Evolutionary conservation across 805 yeast genomes (phyloP).

Genomic region (Limtongozyma cylindracea): DNA sequence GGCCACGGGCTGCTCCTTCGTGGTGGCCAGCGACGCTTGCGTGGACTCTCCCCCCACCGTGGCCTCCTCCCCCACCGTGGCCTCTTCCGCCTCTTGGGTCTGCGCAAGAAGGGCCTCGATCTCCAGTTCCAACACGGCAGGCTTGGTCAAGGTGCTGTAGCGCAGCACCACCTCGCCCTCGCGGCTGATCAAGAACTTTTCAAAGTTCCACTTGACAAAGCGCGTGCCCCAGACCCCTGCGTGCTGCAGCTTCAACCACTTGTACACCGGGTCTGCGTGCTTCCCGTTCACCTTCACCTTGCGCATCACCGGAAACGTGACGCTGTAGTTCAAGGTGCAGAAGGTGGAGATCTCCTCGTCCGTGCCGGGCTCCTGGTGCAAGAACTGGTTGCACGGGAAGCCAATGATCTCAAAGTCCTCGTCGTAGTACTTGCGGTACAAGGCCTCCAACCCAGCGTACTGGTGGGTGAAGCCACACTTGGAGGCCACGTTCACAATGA

Average conservation of each 20-base stretch:
- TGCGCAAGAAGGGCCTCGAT: no score
- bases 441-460: neutral
- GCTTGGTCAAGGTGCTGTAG: no score
- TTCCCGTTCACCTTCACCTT: constrained; percentile 13
- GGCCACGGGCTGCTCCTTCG: no score
- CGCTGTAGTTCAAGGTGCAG: constrained; percentile 6
- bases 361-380: constrained; percentile 49
- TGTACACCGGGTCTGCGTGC: constrained; percentile 7
- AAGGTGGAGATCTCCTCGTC: constrained; percentile 9
- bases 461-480: constrained; percentile 3
- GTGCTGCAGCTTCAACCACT: constrained; percentile 6
- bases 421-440: constrained; percentile 10
- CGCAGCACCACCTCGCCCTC: constrained; percentile 34
- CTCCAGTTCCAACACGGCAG: no score
- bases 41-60: no score
- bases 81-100: no score
- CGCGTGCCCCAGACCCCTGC: constrained; percentile 10
- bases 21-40: no score
- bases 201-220: constrained; percentile 56
- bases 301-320: constrained; percentile 12
- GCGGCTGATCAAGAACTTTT: constrained; percentile 37
- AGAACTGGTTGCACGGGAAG: constrained; percentile 86
- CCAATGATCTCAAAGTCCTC: constrained; percentile 48
- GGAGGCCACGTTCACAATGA: constrained; percentile 7
- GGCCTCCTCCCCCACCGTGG: no score